These are phyloP conservation scores for Kwoniella sp. DNA, from an alignment of 768 basidiomycete genomes.

Conservation along the genomic window DNA sequence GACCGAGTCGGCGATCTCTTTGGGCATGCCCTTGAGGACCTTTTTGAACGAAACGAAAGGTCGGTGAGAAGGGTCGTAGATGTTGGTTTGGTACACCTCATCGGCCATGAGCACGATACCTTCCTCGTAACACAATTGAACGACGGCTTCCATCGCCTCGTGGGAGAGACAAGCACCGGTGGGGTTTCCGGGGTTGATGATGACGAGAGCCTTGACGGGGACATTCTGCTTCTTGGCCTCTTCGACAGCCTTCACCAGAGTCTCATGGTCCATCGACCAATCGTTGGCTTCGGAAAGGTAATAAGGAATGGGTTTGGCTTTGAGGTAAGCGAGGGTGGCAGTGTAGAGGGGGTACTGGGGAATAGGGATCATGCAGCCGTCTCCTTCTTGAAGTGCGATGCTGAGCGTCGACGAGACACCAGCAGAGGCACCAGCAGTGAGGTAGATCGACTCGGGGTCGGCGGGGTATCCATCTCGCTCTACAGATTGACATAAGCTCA, in stretches of 20 bases:
- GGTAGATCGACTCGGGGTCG: slow-evolving; percentile 81
- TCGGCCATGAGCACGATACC: slow-evolving; percentile 88
- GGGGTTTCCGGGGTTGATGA: slow-evolving; percentile 99
- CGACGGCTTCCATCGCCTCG: slow-evolving; percentile 70
- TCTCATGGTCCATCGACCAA: slow-evolving; percentile 77
- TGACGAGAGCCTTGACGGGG: slow-evolving; percentile 78
- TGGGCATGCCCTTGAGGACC: slow-evolving; percentile 68
- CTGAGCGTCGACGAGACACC: slow-evolving; percentile 69
- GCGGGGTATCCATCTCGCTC: slow-evolving; percentile 88
- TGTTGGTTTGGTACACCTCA: slow-evolving; percentile 96
- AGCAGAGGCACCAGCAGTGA: slow-evolving; percentile 90
- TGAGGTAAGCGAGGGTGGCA: slow-evolving; percentile 82
- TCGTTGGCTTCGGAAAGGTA: slow-evolving; percentile 77
- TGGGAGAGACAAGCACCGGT: slow-evolving; percentile 82
- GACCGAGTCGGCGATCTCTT: slow-evolving; percentile 61
- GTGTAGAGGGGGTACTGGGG: slow-evolving; percentile 99
- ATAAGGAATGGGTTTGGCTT: slow-evolving; percentile 81
- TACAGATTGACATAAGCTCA: slow-evolving; percentile 48
- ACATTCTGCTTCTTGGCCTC: slow-evolving; percentile 68
- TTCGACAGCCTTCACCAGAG: slow-evolving; percentile 69
- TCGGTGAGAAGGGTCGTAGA: slow-evolving; percentile 67
- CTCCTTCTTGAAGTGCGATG: slow-evolving; percentile 50
- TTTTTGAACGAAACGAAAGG: slow-evolving; percentile 95
- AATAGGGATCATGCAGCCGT: slow-evolving; percentile 73
- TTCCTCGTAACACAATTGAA: slow-evolving; percentile 82